A percentile compares a stretch with the other conserved stretches of the same genome.
Evolutionary conservation across 2,329 filamentous ascomycete genomes (phyloP).

Genomic region (Stenocarpella maydis): DNA sequence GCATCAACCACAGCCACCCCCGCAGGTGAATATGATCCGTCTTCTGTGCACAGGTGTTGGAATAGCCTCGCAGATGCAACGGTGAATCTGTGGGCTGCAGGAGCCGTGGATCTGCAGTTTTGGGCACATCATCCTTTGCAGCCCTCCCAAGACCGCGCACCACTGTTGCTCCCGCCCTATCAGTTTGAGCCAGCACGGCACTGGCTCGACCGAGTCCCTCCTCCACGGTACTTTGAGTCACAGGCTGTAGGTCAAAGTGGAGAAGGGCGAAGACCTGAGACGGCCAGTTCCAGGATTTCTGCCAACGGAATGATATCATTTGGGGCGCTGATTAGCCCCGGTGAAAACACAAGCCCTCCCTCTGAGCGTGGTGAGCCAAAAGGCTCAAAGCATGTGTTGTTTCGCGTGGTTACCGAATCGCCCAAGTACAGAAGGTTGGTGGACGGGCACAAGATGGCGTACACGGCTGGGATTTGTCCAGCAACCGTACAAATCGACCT

Average conservation of each 20-base stretch:
- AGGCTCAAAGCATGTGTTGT: neutral
- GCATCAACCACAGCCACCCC: conserved; percentile 43
- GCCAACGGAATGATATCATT: neutral
- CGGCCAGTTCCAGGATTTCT: neutral
- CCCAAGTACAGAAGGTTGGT: neutral
- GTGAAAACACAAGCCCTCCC: neutral
- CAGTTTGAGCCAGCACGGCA: neutral
- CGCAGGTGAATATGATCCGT: neutral
- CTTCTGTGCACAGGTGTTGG: neutral
- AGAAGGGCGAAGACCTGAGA: too few relatives aligned
- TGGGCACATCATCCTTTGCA: neutral
- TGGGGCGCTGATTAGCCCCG: neutral
- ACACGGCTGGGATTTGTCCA: neutral
- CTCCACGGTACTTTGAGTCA: neutral
- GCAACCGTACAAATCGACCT: neutral
- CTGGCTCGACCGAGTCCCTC: neutral
- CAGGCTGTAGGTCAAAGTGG: neutral
- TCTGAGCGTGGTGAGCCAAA: too few relatives aligned
- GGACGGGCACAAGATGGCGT: neutral
- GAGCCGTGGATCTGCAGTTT: neutral
- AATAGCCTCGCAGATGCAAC: neutral
- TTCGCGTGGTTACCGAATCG: neutral
- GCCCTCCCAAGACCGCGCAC: neutral
- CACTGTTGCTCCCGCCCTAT: neutral
- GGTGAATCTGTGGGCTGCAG: neutral